A percentile compares a stretch with the other conserved stretches of the same genome.
These are phyloP conservation scores for Apiotrichum porosum DNA, from an alignment of 1,284 basidiomycete genomes.

Conservation along the genomic window DNA sequence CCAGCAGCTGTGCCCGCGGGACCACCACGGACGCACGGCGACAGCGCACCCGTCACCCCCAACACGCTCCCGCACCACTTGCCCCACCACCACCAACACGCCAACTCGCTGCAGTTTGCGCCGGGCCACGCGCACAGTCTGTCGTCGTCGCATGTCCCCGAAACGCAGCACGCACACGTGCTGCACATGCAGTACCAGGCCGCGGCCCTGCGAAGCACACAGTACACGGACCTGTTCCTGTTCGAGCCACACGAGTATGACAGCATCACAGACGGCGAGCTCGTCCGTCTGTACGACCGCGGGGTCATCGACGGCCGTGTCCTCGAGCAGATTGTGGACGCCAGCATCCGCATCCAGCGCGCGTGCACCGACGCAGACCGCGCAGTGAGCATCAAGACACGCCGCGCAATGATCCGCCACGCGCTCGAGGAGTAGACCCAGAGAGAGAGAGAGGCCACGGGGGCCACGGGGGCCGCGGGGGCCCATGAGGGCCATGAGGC, in stretches of 20 bases:
- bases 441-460: not conserved
- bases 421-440: conserved; percentile 15
- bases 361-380: conserved; percentile 19
- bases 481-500: too few relatives aligned
- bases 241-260: conserved; percentile 24
- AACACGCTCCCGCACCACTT: too few relatives aligned
- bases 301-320: conserved; percentile 16
- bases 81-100: too few relatives aligned
- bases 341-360: conserved; percentile 20
- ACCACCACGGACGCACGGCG: not conserved
- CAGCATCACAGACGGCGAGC: conserved; percentile 19
- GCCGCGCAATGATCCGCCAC: conserved; percentile 20
- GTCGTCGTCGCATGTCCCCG: not conserved
- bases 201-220: conserved; percentile 4
- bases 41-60: conserved; percentile 1
- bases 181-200: not conserved
- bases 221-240: conserved; percentile 19
- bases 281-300: conserved; percentile 18
- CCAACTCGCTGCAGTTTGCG: not conserved
- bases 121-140: not conserved
- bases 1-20: too few relatives aligned
- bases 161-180: not conserved
- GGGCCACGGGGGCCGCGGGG: not conserved
- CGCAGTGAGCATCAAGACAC: conserved; percentile 20
- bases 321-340: conserved; percentile 19